phyloP scores from a whole-genome alignment of 2,329 filamentous ascomycete genomes.

The Pseudophaeomoniella oleicola region DNA sequence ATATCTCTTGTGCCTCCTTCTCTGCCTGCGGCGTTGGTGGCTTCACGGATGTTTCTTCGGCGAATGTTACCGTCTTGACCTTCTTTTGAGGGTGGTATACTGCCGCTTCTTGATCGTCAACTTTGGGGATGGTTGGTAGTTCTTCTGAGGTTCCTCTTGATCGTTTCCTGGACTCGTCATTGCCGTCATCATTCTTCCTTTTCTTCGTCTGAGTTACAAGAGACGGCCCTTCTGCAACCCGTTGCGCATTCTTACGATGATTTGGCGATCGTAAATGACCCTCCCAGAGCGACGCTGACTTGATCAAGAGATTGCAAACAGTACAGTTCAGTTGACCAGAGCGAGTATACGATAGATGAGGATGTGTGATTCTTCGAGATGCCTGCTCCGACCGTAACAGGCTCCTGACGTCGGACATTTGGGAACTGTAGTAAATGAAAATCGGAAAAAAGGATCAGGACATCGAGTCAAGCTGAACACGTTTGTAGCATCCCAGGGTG shows the following conservation, averaged over 20 bases:
- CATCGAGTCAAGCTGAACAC: too few relatives aligned
- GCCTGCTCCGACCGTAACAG: conserved; percentile 66
- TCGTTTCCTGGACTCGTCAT: conserved; percentile 27
- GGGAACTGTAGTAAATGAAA: too few relatives aligned
- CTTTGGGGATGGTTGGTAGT: conserved; percentile 8
- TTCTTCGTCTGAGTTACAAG: conserved; percentile 32
- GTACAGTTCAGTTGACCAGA: conserved; percentile 54
- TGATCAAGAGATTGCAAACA: conserved; percentile 49
- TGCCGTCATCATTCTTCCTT: conserved; percentile 34
- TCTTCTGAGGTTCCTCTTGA: conserved; percentile 19
- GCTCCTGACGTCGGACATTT: conserved; percentile 66
- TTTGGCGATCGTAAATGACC: conserved; percentile 40
- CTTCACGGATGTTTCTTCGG: conserved; percentile 3
- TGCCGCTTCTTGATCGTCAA: conserved; percentile 14
- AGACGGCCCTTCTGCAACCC: conserved; percentile 14
- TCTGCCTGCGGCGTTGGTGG: not conserved
- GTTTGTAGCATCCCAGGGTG: too few relatives aligned
- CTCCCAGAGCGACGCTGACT: conserved; percentile 54
- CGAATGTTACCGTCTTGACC: not conserved
- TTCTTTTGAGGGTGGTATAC: conserved; percentile 6
- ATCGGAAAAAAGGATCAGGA: too few relatives aligned
- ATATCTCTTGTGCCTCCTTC: not conserved
- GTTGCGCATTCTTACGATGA: conserved; percentile 25
- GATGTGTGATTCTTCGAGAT: conserved; percentile 57
- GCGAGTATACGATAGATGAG: conserved; percentile 53